Evolutionary conservation across 495 filamentous ascomycete genomes (phyloP), one percentile per base, ranked within the genome.

Genomic region (Hyaloscypha variabilis): DNA sequence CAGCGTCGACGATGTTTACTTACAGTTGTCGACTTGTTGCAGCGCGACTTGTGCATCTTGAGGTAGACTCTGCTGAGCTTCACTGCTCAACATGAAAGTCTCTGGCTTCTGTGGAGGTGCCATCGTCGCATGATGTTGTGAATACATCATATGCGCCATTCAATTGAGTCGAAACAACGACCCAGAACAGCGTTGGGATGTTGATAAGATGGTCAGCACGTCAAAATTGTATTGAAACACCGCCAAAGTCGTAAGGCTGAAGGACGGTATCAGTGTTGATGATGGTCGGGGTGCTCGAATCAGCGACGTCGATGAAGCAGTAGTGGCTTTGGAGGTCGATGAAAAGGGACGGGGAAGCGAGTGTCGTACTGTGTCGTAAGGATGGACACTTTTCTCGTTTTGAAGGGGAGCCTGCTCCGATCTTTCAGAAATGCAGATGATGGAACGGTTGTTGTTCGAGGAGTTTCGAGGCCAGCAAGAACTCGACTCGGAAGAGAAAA

Each of bases 1-100:
- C 34, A 3, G 30, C 26, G 57, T 26, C 34, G 0, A 25, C n/a
- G 21, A 11, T n/a, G 23, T 56, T 23, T 29, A 87, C 95, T 83
- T 84, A 99, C 95, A 80, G 76, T 98, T 98, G 77, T 99, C 95
- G 69, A 99, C 95, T 79, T 99, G 95, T 73, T 98, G 94, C 68
- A 99, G 84, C 67, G 95, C 95, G 75, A 98, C 93, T 82, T 97
- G 92, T 74, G 93, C 91, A 81, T 98, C 95, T 71, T 97, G 92
- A 31, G 95, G 95, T 58, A 99, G 86, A 68, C 90, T 93, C 78
- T 97, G 93, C 78, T 97, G 94, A 50, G 96, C 94, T 79, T 97
- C 94, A 69, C 88, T 91, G 69, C 93, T 96, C 68, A 99, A 85
- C 91, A 98, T 94, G 72, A 99, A 99, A 8, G 95, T 99, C 82